phyloP scores from a whole-genome alignment of 768 basidiomycete species.

The Hortiboletus flavorubellus region DNA sequence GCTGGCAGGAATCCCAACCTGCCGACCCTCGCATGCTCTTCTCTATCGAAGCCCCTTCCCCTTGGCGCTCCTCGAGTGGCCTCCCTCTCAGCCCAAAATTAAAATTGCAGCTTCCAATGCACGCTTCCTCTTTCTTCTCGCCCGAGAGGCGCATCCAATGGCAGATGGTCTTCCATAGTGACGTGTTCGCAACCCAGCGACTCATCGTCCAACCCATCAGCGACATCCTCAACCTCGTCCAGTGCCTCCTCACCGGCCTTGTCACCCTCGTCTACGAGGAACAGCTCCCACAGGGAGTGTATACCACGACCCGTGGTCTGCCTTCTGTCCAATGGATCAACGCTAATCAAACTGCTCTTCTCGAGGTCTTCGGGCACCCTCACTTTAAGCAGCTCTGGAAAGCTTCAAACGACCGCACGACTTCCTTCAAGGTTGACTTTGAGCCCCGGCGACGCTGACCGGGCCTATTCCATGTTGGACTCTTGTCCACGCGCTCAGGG shows the following conservation, averaged over 20 bases:
- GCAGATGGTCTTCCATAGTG: constrained; percentile 87
- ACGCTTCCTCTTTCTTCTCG: constrained; percentile 83
- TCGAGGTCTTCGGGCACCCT: constrained; percentile 68
- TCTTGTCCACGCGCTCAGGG: constrained; percentile 8
- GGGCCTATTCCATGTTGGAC: constrained; percentile 8
- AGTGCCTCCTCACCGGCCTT: constrained; percentile 70
- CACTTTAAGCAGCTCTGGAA: constrained; percentile 71
- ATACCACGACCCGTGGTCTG: constrained; percentile 73
- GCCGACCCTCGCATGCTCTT: constrained; percentile 73
- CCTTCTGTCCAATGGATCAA: constrained; percentile 78
- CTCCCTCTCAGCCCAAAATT: constrained; percentile 75
- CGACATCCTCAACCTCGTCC: constrained; percentile 65
- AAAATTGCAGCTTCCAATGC: constrained; percentile 68
- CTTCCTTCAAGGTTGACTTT: constrained; percentile 73
- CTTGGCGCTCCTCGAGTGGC: constrained; percentile 72
- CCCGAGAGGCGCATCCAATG: constrained; percentile 82
- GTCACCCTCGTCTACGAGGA: constrained; percentile 76
- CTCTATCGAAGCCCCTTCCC: constrained; percentile 73
- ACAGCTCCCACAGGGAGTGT: constrained; percentile 61
- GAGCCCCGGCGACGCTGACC: constrained; percentile 40
- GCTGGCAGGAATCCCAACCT: constrained; percentile 60
- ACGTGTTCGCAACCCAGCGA: constrained; percentile 67
- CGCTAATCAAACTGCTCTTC: constrained; percentile 61
- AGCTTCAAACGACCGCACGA: constrained; percentile 67
- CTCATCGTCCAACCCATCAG: constrained; percentile 66